Percentiles rank a stretch among this genome's conserved stretches.
These are phyloP conservation scores for Phaffia australis DNA, from an alignment of 768 basidiomycete species.

Conservation along the genomic window DNA sequence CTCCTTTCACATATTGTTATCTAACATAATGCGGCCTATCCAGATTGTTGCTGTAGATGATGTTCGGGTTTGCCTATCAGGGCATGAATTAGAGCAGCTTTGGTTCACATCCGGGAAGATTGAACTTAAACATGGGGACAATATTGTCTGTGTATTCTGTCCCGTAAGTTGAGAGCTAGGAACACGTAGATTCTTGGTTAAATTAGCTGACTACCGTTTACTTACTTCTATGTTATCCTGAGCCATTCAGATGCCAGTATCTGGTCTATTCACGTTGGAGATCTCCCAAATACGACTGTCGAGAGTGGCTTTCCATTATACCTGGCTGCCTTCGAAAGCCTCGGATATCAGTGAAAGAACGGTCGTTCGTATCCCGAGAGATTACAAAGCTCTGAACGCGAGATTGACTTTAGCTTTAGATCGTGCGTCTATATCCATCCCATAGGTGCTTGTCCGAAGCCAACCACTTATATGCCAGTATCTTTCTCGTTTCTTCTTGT, in stretches of 20 bases:
- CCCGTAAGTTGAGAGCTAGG: constrained; percentile 48
- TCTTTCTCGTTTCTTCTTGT: not conserved
- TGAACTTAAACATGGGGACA: constrained; percentile 51
- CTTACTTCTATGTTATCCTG: not conserved
- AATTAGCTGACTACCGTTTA: not conserved
- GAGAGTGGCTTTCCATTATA: constrained; percentile 56
- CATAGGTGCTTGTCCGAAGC: too few species aligned
- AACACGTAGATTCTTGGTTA: not conserved
- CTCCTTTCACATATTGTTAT: constrained; percentile 1
- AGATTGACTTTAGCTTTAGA: constrained; percentile 41
- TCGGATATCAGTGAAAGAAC: constrained; percentile 30
- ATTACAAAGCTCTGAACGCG: constrained; percentile 54
- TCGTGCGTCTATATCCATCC: constrained; percentile 27
- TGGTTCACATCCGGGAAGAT: constrained; percentile 45
- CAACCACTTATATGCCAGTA: too few species aligned
- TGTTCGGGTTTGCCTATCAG: constrained; percentile 51
- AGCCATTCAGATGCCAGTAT: constrained; percentile 50
- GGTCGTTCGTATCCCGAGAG: constrained; percentile 52
- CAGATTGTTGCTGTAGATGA: constrained; percentile 56
- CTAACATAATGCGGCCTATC: constrained; percentile 12
- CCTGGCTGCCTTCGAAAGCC: constrained; percentile 26
- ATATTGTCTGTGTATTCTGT: constrained; percentile 53
- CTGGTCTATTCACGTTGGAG: constrained; percentile 60
- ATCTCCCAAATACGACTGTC: constrained; percentile 57
- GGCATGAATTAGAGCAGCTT: constrained; percentile 54